Evolutionary conservation across 2,329 filamentous ascomycete species (phyloP).

Genomic region (Aspergillus uvarum): DNA sequence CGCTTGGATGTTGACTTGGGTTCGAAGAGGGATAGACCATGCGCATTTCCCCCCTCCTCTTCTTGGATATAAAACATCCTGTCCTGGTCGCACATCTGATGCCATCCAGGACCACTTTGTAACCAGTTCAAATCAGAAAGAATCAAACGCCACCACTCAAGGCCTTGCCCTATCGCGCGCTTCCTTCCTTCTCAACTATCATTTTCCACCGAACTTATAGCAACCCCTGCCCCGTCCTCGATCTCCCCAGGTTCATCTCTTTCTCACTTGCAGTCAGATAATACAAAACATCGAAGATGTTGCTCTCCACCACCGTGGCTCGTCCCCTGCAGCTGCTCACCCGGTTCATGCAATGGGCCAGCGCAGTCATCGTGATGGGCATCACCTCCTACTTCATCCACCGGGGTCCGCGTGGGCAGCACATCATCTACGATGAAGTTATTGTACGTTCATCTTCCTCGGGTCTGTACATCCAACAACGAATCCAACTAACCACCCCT

Average conservation of each 20-base stretch:
- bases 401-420: constrained; percentile 30
- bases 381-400: constrained; percentile 43
- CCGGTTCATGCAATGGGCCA: constrained; percentile 38
- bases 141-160: background rate
- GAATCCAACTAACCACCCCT: too few relatives aligned
- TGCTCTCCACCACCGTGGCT: constrained; percentile 26
- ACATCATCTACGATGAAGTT: constrained; percentile 41
- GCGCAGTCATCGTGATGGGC: constrained; percentile 44
- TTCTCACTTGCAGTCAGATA: too few relatives aligned
- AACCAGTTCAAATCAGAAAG: background rate
- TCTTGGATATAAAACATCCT: background rate
- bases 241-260: too few relatives aligned
- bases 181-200: too few relatives aligned
- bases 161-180: background rate
- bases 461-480: background rate
- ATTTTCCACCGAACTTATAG: background rate
- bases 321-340: constrained; percentile 34
- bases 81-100: background rate
- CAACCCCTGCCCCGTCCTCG: background rate
- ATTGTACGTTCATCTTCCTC: constrained; percentile 34
- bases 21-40: background rate
- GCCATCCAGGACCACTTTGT: background rate
- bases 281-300: constrained; percentile 6
- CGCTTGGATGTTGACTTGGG: background rate
- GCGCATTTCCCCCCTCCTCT: background rate